Base-by-base conservation (phyloP, 2,329 filamentous ascomycete species). In the Penicillium sp. region DNA sequence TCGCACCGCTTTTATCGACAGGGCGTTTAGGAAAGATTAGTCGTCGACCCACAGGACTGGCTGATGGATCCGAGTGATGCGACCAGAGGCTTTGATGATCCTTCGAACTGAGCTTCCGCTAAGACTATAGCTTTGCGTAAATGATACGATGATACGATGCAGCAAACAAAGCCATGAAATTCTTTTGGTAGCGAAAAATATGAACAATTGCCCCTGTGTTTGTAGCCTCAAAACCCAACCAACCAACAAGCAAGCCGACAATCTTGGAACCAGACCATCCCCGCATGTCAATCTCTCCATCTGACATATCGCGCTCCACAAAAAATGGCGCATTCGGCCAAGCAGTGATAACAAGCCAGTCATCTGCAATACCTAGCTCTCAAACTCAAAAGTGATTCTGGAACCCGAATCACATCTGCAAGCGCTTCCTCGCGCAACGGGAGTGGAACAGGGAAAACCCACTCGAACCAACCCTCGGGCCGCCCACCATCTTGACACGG, bases 321-420 rank as follows among this genome's bases (percentile, higher is more conserved):
- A 51, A 48, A 57, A 53, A 51, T 60, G 43, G 31, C 55, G 50
- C 50, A 54, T 31, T 29, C 45, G 19, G 35, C 16, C 35, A 33
- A 31, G 31, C 31, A 29, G 41, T 53, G 52, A 56, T 46, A 58
- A 57, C 52, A 49, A 26, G 37, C 52, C 39, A 51, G 60, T 63
- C 61, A 62, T 56, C 62, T 63, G 63, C 62, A 64, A 59, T 52
- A 53, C 29, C 33, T 57, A 55, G 57, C 56, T 47, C 27, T 52
- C 22, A 56, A 60, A 66, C 53, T 53, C 55, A 60, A 64, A 37
- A 26, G 21, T 37, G 21, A 37, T 58, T 57, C 59, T 53, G 51
- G 55, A 60, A 55, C 43, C 35, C 52, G 47, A 52, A 48, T 50
- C 49, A 49, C 46, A 60, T 50, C 19, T 13, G 35, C 26, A 19